Conservation (phyloP, 2,329 filamentous ascomycete species). For the Tolypocladium ovalisporum region DNA sequence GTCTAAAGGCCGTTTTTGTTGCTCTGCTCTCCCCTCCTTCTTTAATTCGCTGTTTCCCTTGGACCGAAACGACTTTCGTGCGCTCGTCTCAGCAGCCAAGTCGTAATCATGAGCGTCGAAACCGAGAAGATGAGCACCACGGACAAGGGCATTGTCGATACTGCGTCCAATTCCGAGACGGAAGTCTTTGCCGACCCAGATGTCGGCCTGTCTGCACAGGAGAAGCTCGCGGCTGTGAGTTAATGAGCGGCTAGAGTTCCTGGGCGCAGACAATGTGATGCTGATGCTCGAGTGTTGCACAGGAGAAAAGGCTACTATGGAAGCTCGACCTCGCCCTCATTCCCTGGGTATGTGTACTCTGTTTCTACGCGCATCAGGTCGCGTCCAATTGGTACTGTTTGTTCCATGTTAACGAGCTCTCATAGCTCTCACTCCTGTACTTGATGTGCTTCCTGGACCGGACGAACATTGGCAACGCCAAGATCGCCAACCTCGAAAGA, state of each 20-base stretch:
- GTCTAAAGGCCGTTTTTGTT: not conserved
- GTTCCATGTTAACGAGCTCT: not conserved
- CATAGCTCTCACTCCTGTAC: slow-evolving; percentile 56
- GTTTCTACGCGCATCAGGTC: not conserved
- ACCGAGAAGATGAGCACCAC: slow-evolving; percentile 13
- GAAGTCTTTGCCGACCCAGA: slow-evolving; percentile 33
- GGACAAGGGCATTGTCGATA: slow-evolving; percentile 13
- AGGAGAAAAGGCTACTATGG: slow-evolving; percentile 53
- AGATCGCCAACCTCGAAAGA: slow-evolving; percentile 3
- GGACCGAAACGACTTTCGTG: not conserved
- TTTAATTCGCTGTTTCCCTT: not conserved
- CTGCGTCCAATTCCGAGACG: slow-evolving; percentile 16
- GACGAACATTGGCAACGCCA: slow-evolving; percentile 45
- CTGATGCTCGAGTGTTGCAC: not conserved
- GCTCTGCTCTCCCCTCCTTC: not conserved
- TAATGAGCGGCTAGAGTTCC: not conserved
- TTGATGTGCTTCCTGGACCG: slow-evolving; percentile 64
- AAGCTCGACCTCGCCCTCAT: slow-evolving; percentile 52
- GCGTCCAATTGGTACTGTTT: not conserved
- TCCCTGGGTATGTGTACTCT: slow-evolving; percentile 35
- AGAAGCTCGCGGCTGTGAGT: slow-evolving; percentile 49
- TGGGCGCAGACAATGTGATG: not conserved
- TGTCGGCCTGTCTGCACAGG: slow-evolving; percentile 51
- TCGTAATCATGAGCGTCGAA: slow-evolving; percentile 9
- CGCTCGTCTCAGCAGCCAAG: not conserved